These are phyloP conservation scores for Dothistroma pini DNA, from an alignment of 2,329 filamentous ascomycete species.

Conservation along the genomic window DNA sequence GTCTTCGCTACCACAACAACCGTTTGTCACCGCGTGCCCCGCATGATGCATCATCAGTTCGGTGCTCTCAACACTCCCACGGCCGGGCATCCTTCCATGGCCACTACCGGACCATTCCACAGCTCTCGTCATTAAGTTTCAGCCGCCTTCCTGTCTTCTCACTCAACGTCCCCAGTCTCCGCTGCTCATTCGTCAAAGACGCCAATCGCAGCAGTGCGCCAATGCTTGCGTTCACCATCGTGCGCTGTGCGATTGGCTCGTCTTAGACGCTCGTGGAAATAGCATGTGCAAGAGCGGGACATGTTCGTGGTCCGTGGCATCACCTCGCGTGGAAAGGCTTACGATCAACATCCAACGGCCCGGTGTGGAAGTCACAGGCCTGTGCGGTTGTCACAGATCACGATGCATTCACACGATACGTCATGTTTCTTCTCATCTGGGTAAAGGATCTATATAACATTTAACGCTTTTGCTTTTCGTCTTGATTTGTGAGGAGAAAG, in stretches of 20 bases:
- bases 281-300: neutral
- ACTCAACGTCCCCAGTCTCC: constrained; percentile 8
- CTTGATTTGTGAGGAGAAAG: neutral
- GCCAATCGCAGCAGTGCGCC: neutral
- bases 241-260: neutral
- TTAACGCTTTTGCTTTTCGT: neutral
- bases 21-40: neutral
- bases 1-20: neutral
- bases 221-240: neutral
- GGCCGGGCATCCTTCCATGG: neutral
- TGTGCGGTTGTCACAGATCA: neutral
- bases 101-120: neutral
- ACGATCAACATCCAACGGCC: neutral
- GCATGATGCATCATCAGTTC: too few relatives aligned
- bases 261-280: constrained; percentile 3
- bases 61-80: neutral
- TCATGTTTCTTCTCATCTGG: neutral
- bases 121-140: constrained; percentile 10
- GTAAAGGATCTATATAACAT: neutral
- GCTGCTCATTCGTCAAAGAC: constrained; percentile 1
- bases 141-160: neutral
- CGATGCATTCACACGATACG: neutral
- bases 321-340: constrained; percentile 1
- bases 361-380: constrained; percentile 1
- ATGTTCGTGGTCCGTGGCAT: neutral